Base-by-base conservation (phyloP, 2,329 filamentous ascomycete genomes). In the Aspergillus floridensis region DNA sequence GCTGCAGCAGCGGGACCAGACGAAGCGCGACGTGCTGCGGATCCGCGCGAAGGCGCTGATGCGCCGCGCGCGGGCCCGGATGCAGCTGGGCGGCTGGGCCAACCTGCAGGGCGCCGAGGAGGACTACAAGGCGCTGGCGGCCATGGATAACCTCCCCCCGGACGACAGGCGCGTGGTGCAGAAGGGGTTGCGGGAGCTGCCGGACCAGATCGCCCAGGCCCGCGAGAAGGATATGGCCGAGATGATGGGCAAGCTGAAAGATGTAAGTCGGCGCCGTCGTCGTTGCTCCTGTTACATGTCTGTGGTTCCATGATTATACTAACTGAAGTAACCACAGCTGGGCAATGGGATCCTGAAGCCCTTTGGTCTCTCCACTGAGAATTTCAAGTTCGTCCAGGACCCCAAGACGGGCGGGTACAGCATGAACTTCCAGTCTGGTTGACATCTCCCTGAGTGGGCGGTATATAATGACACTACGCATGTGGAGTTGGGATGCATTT, bases 241-340 rank as follows among this genome's bases (percentile, higher is more conserved):
- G 78, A 97, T 98, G 92, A 96, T 96, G 92, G 91, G 89, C 19
- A 97, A 98, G 79, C 77, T 99, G 68, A 97, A 96, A 73, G 87
- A 89, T 67, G 85, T 87, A 65, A 78, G 84, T 81, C 53, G 35
- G 53, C 16, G 16, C 19, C 35, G 2, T 51, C 35, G 56, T 16
- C 1, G 14, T 19, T n/a, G 21, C 21, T 22, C 21, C 21, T 22
- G 21, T 22, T 22, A 22, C 21, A 22, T 22, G 21, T 22, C 21
- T 22, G 21, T 53, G 29, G 1, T 14, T 19, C 1, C 6, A 12
- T 16, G 6, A 1, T 14, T 1, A 2, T 46, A 29, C 65, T 66
- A 59, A 67, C 54, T 8, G n/a, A 58, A 66, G 54, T 5, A 8
- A 14, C 4, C 22, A 3, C 61, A 90, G 76, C 79, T 99, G 61